Evolutionary conservation across 768 basidiomycete genomes (phyloP), one percentile per base, ranked within the genome.

Genomic region (Tulasnella sp.): DNA sequence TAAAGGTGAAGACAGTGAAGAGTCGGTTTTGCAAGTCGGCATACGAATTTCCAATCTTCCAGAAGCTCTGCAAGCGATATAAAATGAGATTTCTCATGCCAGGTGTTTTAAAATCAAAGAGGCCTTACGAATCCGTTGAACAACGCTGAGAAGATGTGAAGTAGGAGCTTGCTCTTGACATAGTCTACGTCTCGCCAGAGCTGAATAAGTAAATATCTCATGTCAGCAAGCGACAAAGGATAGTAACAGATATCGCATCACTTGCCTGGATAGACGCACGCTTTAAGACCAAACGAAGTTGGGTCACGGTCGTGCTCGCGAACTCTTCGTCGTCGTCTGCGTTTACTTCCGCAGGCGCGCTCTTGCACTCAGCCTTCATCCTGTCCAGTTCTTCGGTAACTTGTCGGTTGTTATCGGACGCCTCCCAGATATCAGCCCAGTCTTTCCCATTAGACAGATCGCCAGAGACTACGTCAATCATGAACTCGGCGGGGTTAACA

Each of bases 351-450:
- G 62, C 55, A n/a, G 62, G n/a, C 1, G 58, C 44, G 19, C 61
- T 52, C 3, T 58, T 56, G 17, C 55, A 44, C 34, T 15, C 34
- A 17, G 58, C 65, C 60, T 77, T 77, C 65, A 80, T 73, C 48
- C 68, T 65, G 27, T 70, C 68, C 60, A 82, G 77, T 60, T 80
- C 75, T 3, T 65, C 65, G 63, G 71, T 70, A 15, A 74, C 69
- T 2, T 68, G 60, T n/a, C 65, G 63, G 48, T 66, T 68, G 70
- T 93, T 85, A 0, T 80, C 74, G 3, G 85, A 89, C 38, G 85
- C 80, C 17, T 80, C 70, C 92, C 92, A 95, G 51, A 90, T 75
- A 63, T 88, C 82, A 58, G 83, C 82, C 92, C 92, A 95, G 66
- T 95, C 86, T 48, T 21, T 29, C 7, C n/a, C 47, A 15, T 38